Conservation (phyloP, 176 grass and related monocot species). For the Juncus effusus region DNA sequence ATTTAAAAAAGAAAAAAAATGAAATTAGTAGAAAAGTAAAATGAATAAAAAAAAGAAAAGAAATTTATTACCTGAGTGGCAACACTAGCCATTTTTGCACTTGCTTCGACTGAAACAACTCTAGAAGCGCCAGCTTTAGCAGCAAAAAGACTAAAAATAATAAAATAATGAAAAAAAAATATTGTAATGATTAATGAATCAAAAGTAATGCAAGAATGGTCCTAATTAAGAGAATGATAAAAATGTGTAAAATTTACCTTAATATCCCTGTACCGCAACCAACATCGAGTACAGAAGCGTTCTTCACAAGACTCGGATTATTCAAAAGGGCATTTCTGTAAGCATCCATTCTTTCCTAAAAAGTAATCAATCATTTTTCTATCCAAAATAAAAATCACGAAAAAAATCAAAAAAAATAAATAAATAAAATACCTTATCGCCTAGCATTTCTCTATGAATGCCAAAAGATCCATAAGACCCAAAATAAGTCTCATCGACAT, state of each 20-base stretch:
- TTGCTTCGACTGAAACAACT: slow-evolving; percentile 88
- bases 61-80: slow-evolving; percentile 57
- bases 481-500: slow-evolving; percentile 85
- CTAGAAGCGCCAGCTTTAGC: slow-evolving; percentile 81
- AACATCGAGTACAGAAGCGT: slow-evolving; percentile 81
- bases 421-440: slow-evolving; percentile 57
- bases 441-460: slow-evolving; percentile 96
- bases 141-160: slow-evolving; percentile 74
- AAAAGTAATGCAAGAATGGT: not conserved
- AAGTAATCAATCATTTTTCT: slow-evolving; percentile 4
- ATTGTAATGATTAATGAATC: not conserved
- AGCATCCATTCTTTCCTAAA: slow-evolving; percentile 87
- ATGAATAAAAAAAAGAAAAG: not conserved
- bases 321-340: slow-evolving; percentile 76
- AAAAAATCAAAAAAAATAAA: not conserved
- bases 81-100: slow-evolving; percentile 77
- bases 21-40: too few species aligned
- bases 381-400: not conserved
- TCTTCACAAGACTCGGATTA: slow-evolving; percentile 67
- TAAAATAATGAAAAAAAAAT: slow-evolving; percentile 21
- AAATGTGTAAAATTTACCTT: slow-evolving; percentile 41
- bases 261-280: slow-evolving; percentile 96
- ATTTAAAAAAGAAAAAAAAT: slow-evolving; percentile 12
- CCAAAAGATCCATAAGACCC: slow-evolving; percentile 83
- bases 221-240: slow-evolving; percentile 18